Evolutionary conservation across 306 rosid genomes (phyloP), one percentile per base, ranked within the genome.

Genomic region (Rubus idaeus): DNA sequence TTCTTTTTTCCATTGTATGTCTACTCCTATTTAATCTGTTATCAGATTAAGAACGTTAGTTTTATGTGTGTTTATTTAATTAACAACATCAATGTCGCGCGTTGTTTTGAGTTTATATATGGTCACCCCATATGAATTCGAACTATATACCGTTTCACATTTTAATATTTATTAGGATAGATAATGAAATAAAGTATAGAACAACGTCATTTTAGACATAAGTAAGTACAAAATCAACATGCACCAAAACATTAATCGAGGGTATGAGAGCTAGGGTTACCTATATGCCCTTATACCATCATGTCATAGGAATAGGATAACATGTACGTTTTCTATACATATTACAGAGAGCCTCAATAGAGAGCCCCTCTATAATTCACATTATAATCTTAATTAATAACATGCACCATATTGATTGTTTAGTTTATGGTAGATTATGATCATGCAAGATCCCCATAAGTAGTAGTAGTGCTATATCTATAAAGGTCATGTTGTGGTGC

Each of bases 371-470:
- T 52, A 18, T 21, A 58, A 14, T 42, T 55, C 44, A 20, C 78
- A 42, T 62, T 35, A 62, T 58, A 62, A 11, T 46, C 68, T 64
- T 66, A 51, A 30, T 35, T 37, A 39, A 30, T 30, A 30, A 30
- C 35, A 30, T 30, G 35, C 30, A 5, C 1, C 17, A 17, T 61
- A 30, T 11, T 61, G 42, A 14, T 26, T 12, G 4, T 12, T 30
- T 35, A 11, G 42, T 12, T 74, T 63, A 83, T 46, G 87, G 87
- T 56, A 80, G 58, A 53, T 75, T 80, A 45, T 80, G 63, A 18
- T 73, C 71, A 58, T 5, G n/a, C 71, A 58, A 1, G n/a, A 65
- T 67, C 84, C 60, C 46, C 87, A 77, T 16, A 5, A 30, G 35
- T 30, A 51, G 55, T 72, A 46, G 70, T 55, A 20, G 81, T 56